Evolutionary conservation across 495 filamentous ascomycete species (phyloP), one percentile per base, ranked within the genome.

Genomic region (Platismatia glauca): DNA sequence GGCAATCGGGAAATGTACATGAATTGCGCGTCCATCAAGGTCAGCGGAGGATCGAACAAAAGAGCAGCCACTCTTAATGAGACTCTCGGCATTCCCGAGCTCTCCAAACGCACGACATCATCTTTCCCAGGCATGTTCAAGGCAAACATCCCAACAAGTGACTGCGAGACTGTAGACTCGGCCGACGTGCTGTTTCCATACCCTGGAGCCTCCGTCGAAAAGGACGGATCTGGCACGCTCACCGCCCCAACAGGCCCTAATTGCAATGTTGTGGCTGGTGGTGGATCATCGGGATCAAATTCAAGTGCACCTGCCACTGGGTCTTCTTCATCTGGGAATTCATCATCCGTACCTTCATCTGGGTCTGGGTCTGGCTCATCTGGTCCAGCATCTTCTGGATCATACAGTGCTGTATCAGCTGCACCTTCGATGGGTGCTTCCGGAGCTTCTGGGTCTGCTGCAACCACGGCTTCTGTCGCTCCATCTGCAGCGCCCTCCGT

Each of bases 1-100:
- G 83, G 83, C 0, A 80, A 84, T 59, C 76, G 76, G 13, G 82
- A 85, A 66, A 82, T 86, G 75, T 86, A 84, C 70, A 82, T 83
- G 78, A 82, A 81, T 68, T 86, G 82, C 63, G 80, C 81, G 0
- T 73, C 79, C 7, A 72, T 82, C 58, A 77, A 73, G 18, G 77
- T 86, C 63, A 78, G 71, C 18, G 73, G 71, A 39, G 69, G 76
- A 13, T 65, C 64, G 37, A 69, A 67, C 27, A 80, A 79, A 73
- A 73, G 78, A 35, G 52, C 64, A 8, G 18, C 43, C 35, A 31
- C 57, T 16, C 7, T 20, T 12, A 64, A 56, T 24, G 60, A 57
- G 12, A 62, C 53, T 2, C 37, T 38, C 4, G 61, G 2, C 46
- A 31, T 57, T 6, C 56, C 60, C 4, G 59, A 65, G 12, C 58